Evolutionary conservation across 257 asterid genomes (phyloP).

Genomic region (Solanum verrucosum): DNA sequence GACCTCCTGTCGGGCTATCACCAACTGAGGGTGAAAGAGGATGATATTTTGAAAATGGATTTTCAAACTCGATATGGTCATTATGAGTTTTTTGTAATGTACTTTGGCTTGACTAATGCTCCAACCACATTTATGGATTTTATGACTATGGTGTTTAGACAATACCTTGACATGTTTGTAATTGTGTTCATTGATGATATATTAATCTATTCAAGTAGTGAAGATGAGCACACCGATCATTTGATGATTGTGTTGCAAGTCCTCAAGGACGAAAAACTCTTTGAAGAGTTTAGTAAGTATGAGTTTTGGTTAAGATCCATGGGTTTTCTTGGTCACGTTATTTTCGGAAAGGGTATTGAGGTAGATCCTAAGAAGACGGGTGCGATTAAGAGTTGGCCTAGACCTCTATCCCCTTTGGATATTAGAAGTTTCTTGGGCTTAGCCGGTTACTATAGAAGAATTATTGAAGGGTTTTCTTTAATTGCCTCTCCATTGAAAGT

Average conservation of each 20-base stretch:
- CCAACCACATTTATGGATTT: too few relatives aligned
- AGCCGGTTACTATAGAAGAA: neutral
- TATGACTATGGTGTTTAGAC: neutral
- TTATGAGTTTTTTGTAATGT: neutral
- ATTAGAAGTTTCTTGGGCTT: neutral
- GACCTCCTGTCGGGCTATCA: neutral
- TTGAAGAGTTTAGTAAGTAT: neutral
- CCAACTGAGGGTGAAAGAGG: neutral
- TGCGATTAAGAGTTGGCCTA: neutral
- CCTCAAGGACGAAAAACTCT: neutral
- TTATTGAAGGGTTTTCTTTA: too few relatives aligned
- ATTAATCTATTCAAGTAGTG: neutral
- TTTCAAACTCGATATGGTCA: neutral
- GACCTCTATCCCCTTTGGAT: neutral
- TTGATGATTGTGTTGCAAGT: neutral
- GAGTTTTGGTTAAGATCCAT: too few relatives aligned
- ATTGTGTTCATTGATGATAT: too few relatives aligned
- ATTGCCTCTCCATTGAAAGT: neutral
- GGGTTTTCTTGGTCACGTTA: neutral
- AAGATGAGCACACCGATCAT: neutral
- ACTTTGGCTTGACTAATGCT: neutral
- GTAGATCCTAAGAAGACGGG: neutral
- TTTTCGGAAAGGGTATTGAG: neutral
- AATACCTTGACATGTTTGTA: neutral
- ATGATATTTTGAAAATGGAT: neutral